phyloP scores from a whole-genome alignment of 169 alveolate genomes.

The Plasmodium gonderi region DNA sequence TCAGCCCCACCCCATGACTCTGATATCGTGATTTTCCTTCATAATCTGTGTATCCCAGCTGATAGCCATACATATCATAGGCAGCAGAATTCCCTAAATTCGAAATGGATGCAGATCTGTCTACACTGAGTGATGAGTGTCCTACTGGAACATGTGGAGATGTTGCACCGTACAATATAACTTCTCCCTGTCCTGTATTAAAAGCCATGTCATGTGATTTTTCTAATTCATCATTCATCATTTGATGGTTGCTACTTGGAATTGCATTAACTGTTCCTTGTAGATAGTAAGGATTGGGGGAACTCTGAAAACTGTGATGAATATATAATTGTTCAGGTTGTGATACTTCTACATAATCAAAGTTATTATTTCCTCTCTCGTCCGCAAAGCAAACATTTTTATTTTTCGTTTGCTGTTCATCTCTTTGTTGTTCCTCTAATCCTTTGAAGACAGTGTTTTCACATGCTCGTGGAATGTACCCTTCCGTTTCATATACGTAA shows the following conservation, averaged over 20 bases:
- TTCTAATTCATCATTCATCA: too few species aligned
- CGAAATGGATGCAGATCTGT: too few species aligned
- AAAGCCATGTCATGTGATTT: too few species aligned
- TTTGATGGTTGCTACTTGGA: neutral
- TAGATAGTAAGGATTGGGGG: neutral
- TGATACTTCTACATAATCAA: neutral
- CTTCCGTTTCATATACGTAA: conserved; percentile 20
- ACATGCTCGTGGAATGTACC: conserved; percentile 4
- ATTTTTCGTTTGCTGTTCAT: neutral
- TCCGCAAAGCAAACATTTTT: conserved; percentile 22
- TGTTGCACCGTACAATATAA: too few species aligned
- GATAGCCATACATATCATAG: too few species aligned
- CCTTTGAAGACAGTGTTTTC: neutral
- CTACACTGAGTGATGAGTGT: too few species aligned
- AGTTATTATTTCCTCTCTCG: neutral
- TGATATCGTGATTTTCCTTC: too few species aligned
- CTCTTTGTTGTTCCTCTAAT: neutral
- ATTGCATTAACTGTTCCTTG: neutral
- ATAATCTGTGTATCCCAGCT: too few species aligned
- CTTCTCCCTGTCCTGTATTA: too few species aligned
- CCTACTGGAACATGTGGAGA: too few species aligned
- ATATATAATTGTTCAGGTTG: neutral
- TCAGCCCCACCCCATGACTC: too few species aligned
- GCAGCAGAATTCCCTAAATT: too few species aligned
- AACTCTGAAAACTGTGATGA: neutral